Percentiles rank a stretch among this genome's conserved stretches.
These are phyloP conservation scores for Colletotrichum tabaci DNA, from an alignment of 2,329 filamentous ascomycete species.

Conservation along the genomic window DNA sequence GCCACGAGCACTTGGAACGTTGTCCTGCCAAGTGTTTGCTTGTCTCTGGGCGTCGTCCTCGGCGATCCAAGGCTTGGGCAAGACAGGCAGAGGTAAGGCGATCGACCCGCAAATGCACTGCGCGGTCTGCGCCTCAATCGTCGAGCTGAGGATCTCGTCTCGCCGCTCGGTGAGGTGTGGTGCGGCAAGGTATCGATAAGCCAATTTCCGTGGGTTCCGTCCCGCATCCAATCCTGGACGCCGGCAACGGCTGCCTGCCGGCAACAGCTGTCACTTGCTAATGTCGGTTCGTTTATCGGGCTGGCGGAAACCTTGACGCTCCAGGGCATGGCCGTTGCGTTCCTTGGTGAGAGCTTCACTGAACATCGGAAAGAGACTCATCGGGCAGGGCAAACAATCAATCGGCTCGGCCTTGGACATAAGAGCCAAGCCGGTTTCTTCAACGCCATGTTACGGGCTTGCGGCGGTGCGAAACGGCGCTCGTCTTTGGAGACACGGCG, in stretches of 20 bases:
- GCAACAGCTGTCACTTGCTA: background rate
- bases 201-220: conserved; percentile 19
- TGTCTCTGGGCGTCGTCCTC: conserved; percentile 1
- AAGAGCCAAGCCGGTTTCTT: too few species aligned
- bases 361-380: conserved; percentile 3
- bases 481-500: conserved; percentile 26
- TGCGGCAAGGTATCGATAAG: conserved; percentile 32
- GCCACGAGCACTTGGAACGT: too few species aligned
- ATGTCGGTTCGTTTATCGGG: too few species aligned
- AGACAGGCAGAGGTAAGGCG: conserved; percentile 4
- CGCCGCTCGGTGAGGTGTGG: background rate
- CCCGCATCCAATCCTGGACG: background rate
- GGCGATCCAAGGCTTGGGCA: conserved; percentile 21
- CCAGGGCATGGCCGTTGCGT: background rate
- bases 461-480: background rate
- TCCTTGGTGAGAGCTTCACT: background rate
- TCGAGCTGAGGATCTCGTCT: conserved; percentile 22
- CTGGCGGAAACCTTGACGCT: background rate
- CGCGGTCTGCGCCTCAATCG: conserved; percentile 34
- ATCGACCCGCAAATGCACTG: conserved; percentile 18
- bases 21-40: conserved; percentile 25
- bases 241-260: background rate
- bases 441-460: background rate
- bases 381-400: background rate
- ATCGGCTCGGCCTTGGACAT: background rate